phyloP scores from a whole-genome alignment of 73 alveolate genomes.

The Uronychia binucleata region DNA sequence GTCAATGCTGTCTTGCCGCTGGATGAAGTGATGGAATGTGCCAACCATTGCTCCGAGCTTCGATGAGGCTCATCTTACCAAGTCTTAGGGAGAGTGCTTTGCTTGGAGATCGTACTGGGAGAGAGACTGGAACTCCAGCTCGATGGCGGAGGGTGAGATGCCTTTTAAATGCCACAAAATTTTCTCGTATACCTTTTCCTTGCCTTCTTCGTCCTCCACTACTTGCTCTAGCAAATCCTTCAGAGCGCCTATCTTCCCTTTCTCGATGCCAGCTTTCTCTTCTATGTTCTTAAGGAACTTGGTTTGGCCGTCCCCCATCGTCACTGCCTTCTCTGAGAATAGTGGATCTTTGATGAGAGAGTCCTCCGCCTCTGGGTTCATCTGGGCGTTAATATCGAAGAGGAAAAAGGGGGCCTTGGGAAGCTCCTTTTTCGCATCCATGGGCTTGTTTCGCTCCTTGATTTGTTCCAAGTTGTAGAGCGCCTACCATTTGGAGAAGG shows the following conservation, averaged over 20 bases:
- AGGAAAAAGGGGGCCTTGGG: slow-evolving; percentile 88
- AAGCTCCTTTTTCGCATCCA: slow-evolving; percentile 62
- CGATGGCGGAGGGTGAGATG: slow-evolving; percentile 48
- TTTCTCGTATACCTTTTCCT: background rate
- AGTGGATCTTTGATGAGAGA: slow-evolving; percentile 23
- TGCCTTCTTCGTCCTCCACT: background rate
- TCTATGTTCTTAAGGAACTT: background rate
- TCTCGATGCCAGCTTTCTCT: background rate
- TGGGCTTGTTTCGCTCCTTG: slow-evolving; percentile 79
- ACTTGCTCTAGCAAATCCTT: background rate
- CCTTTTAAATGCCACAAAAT: background rate
- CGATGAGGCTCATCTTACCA: background rate
- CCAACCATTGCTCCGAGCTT: slow-evolving; percentile 27
- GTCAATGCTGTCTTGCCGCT: slow-evolving; percentile 21
- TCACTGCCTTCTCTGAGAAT: slow-evolving; percentile 8
- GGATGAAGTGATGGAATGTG: slow-evolving; percentile 10
- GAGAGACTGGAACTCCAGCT: slow-evolving; percentile 34
- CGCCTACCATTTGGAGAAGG: slow-evolving; percentile 74
- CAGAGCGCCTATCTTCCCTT: slow-evolving; percentile 3
- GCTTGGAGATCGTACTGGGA: slow-evolving; percentile 23
- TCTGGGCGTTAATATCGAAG: slow-evolving; percentile 44
- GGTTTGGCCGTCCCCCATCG: background rate
- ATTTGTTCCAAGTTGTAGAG: slow-evolving; percentile 70
- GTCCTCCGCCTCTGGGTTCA: slow-evolving; percentile 23
- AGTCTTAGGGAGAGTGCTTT: slow-evolving; percentile 9